Evolutionary conservation across 2,329 filamentous ascomycete genomes (phyloP).

Genomic region (Fusarium duplospermum): DNA sequence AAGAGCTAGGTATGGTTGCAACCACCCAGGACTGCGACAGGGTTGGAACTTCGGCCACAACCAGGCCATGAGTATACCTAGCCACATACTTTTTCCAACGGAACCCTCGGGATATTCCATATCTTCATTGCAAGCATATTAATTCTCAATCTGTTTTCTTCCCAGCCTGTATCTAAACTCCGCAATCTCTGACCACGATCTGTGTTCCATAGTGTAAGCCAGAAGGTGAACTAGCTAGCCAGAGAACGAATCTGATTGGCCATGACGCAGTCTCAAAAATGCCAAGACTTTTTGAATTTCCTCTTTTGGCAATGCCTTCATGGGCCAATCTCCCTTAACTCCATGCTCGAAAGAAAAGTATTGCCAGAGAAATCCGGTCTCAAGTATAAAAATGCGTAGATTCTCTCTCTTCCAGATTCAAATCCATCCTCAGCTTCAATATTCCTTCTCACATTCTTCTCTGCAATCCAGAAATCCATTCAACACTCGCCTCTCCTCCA

Average conservation of each 20-base stretch:
- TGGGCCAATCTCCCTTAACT: background rate
- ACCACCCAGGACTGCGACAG: background rate
- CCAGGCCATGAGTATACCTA: background rate
- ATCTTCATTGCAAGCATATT: background rate
- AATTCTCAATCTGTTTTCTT: background rate
- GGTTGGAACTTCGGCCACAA: background rate
- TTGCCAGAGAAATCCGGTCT: background rate
- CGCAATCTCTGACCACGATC: background rate
- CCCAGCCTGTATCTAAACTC: background rate
- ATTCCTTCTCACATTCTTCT: background rate
- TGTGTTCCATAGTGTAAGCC: background rate
- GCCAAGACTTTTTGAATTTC: conserved; percentile 36
- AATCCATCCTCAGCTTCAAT: too few relatives aligned
- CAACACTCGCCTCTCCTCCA: background rate
- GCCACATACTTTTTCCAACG: background rate
- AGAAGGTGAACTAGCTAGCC: background rate
- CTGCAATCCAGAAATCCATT: background rate
- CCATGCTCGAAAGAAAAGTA: background rate
- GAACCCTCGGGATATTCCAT: background rate
- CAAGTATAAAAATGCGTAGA: conserved; percentile 3
- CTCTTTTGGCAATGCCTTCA: conserved; percentile 11
- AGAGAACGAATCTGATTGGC: conserved; percentile 16
- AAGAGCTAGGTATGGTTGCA: background rate
- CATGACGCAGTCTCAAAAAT: conserved; percentile 9
- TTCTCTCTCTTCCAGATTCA: background rate